Evolutionary conservation across 2,329 filamentous ascomycete species (phyloP), one percentile per base, ranked within the genome.

Genomic region (Hysterium pulicare): DNA sequence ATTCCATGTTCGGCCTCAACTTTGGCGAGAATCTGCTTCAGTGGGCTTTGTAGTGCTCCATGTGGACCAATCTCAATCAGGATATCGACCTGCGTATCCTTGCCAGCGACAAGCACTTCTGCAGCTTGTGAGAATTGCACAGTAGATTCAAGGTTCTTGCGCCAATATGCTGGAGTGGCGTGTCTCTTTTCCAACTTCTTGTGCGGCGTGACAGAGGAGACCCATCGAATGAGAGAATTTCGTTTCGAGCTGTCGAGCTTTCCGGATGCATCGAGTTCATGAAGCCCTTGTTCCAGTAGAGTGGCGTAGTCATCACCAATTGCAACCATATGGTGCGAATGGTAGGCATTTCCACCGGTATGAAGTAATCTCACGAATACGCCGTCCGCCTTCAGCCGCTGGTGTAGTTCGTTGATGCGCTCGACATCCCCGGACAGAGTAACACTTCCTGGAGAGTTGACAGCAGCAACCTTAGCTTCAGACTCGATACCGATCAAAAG

Each of bases 41-140:
- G 59, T 0, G 74, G 72, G 0, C 63, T 62, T 41, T 67, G 69
- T 3, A 77, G 59, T 3, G 70, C 64, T 0, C 69, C 65, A 45
- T 74, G 71, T 4, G 71, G 69, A 13, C 55, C 55, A 28, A 55
- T 41, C 20, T 58, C 55, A 2, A 58, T 9, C 4, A 58, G 15
- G 13, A 48, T 20, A 30, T 47, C 34, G 20, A 31, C 11, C 10
- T 19, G 3, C 19, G 2, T 3, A 38, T 16, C 1, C 19, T 30
- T 9, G 10, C 4, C 7, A 11, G 7, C 15, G 7, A 46, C 9
- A 3, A 44, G 4, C 1, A 38, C 36, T 7, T 13, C 10, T 5
- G 54, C 28, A 9, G 54, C 54, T 2, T 40, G 13, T 4, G 26
- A 4, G 39, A 59, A 61, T 2, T 26, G 45, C 0, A 59, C 58